Evolutionary conservation across 2,329 filamentous ascomycete species (phyloP), one percentile per base, ranked within the genome.

Genomic region (Fonsecaea multimorphosa): DNA sequence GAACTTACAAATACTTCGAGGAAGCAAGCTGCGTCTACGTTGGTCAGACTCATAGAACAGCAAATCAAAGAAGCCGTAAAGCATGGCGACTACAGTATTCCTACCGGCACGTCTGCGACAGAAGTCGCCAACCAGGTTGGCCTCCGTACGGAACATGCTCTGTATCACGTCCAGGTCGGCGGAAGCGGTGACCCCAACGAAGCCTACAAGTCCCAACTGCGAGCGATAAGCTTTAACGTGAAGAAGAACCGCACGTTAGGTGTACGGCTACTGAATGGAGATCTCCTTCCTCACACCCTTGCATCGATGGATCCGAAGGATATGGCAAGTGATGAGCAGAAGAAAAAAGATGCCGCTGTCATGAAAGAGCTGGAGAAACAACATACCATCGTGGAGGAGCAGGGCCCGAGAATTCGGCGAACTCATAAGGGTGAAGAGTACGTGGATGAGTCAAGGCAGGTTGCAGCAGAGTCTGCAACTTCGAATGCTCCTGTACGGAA

Each of bases 371-470:
- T 88, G 46, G 86, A 89, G 73, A 79, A 80, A 46, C 84, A 87
- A 67, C 91, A 94, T 53, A 93, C 95, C 54, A 85, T 96, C 36
- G 88, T 94, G 66, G 68, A 71, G 53, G 87, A 91, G 19, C 85
- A 87, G 56, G 92, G 87, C 1, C 91, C 93, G 3, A 88, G 93
- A 2, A 89, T 97, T 63, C 87, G 93, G 73, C 88, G 91, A 71
- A 97, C 94, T 1, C 94, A 98, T 81, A 98, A 98, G 78, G 95
- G 95, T 12, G 93, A 97, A 65, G 95, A 98, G 75, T 78, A 97
- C 16, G 85, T 98, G 16, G 93, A 94, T 68, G 88, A 90, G 53
- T 92, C 96, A 36, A 83, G 79, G 57, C 78, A 83, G 67, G 79
- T 78, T 46, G 74, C 79, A 36, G 77, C 78, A 31, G 82, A 84